A percentile compares a stretch with the other conserved stretches of the same genome.
phyloP scores from a whole-genome alignment of 2,329 filamentous ascomycete species.

The Ceratocystis albifundus region DNA sequence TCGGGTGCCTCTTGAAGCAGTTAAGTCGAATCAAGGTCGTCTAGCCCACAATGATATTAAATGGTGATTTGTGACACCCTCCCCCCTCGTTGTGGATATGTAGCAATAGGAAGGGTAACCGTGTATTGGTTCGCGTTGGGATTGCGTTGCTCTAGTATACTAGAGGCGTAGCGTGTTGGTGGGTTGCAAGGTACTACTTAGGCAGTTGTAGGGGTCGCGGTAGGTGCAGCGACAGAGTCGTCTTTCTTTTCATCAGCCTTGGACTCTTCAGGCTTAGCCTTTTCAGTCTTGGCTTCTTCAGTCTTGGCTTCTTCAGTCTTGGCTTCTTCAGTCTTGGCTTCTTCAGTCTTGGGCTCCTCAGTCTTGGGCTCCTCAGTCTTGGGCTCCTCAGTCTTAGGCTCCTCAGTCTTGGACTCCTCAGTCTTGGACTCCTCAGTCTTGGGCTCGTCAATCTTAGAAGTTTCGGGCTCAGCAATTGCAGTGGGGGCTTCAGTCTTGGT shows the following conservation, averaged over 20 bases:
- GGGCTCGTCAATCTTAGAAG: slow-evolving; percentile 25
- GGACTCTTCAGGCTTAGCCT: slow-evolving; percentile 22
- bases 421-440: slow-evolving; percentile 25
- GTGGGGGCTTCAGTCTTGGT: slow-evolving; percentile 14
- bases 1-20: neutral
- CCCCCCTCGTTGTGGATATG: neutral
- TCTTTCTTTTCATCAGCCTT: slow-evolving; percentile 20
- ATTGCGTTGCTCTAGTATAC: neutral
- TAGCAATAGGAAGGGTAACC: neutral
- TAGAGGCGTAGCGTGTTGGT: slow-evolving; percentile 1
- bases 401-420: slow-evolving; percentile 26
- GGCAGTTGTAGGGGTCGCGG: slow-evolving; percentile 26
- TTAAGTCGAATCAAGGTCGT: neutral
- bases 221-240: slow-evolving; percentile 10
- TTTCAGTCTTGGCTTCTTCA: slow-evolving; percentile 27
- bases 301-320: no score
- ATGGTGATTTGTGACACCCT: neutral
- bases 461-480: slow-evolving; percentile 19
- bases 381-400: slow-evolving; percentile 23
- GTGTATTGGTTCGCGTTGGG: neutral
- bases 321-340: no score
- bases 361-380: slow-evolving; percentile 25
- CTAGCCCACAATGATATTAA: neutral
- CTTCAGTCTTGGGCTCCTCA: no score
- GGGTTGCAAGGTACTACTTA: slow-evolving; percentile 1